These are phyloP conservation scores for Paxillus involutus DNA, from an alignment of 768 basidiomycete species.

Conservation along the genomic window DNA sequence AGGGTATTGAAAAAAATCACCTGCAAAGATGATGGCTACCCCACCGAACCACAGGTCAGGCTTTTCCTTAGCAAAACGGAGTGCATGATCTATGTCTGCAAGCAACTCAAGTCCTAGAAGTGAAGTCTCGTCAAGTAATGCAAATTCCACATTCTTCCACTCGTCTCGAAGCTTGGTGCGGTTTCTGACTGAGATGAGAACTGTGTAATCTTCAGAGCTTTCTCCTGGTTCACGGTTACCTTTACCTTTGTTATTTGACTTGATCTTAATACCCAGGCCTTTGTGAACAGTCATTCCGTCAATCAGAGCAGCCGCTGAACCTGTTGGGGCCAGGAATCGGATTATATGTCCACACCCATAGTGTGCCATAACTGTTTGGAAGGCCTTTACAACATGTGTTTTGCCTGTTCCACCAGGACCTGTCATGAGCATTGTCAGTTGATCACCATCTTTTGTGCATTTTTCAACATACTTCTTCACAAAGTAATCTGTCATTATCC, in stretches of 20 bases:
- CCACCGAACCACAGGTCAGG: constrained; percentile 32
- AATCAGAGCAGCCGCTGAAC: constrained; percentile 29
- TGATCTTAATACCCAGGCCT: constrained; percentile 20
- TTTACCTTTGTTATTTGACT: constrained; percentile 13
- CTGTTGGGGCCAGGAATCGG: constrained; percentile 31
- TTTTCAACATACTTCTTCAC: too few relatives aligned
- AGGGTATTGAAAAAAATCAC: constrained; percentile 34
- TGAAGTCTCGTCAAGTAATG: background rate
- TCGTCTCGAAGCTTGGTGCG: background rate
- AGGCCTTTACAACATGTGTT: constrained; percentile 29
- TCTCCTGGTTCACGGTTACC: background rate
- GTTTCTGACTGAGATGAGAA: background rate
- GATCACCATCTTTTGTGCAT: too few relatives aligned
- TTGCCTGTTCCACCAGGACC: constrained; percentile 36
- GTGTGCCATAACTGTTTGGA: constrained; percentile 19
- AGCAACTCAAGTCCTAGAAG: background rate
- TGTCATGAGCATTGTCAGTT: constrained; percentile 16
- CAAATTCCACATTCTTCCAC: background rate
- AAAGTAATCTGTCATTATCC: too few relatives aligned
- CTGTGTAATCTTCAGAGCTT: background rate
- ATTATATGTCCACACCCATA: constrained; percentile 22
- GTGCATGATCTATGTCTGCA: constrained; percentile 23
- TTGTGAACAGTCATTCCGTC: constrained; percentile 30
- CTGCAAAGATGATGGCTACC: constrained; percentile 29
- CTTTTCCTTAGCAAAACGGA: constrained; percentile 25